Evolutionary conservation across 2,329 filamentous ascomycete genomes (phyloP).

Genomic region (Fusarium temperatum): DNA sequence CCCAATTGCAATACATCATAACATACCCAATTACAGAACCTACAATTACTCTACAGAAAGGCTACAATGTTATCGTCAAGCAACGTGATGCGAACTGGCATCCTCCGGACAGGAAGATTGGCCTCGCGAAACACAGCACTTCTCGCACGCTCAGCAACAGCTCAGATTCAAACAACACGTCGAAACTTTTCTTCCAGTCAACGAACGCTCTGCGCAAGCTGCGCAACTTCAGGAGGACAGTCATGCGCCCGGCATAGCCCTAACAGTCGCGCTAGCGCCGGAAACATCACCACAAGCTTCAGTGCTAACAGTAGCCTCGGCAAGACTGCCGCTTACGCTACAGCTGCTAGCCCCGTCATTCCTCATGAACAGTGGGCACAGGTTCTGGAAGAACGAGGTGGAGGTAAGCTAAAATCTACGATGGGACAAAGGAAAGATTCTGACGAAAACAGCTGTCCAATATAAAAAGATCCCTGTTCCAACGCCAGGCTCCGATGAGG

Average conservation of each 20-base stretch:
- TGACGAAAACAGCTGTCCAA: slow-evolving; percentile 57
- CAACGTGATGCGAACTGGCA: slow-evolving; percentile 28
- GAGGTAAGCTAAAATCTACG: slow-evolving; percentile 52
- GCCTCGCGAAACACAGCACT: slow-evolving; percentile 19
- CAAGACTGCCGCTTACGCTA: slow-evolving; percentile 35
- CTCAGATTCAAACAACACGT: neutral
- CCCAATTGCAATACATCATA: neutral
- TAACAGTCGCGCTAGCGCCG: slow-evolving; percentile 12
- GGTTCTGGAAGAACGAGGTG: slow-evolving; percentile 80
- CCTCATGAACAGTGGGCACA: slow-evolving; percentile 88
- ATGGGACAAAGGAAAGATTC: accelerated
- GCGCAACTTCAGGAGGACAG: slow-evolving; percentile 11
- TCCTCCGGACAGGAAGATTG: slow-evolving; percentile 18
- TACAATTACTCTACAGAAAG: neutral
- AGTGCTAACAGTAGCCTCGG: slow-evolving; percentile 3
- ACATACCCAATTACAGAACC: neutral
- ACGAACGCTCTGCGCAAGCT: slow-evolving; percentile 21
- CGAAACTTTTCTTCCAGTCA: slow-evolving; percentile 32
- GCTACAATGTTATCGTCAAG: slow-evolving; percentile 21
- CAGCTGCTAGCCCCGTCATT: slow-evolving; percentile 54
- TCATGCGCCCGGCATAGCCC: slow-evolving; percentile 25
- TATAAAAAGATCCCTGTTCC: slow-evolving; percentile 83
- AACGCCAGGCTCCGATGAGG: slow-evolving; percentile 83
- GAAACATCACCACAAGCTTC: slow-evolving; percentile 14
- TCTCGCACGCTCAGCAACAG: slow-evolving; percentile 18